Evolutionary conservation across 257 asterid genomes (phyloP), one percentile per base, ranked within the genome.

Genomic region (Primulina tabacum): DNA sequence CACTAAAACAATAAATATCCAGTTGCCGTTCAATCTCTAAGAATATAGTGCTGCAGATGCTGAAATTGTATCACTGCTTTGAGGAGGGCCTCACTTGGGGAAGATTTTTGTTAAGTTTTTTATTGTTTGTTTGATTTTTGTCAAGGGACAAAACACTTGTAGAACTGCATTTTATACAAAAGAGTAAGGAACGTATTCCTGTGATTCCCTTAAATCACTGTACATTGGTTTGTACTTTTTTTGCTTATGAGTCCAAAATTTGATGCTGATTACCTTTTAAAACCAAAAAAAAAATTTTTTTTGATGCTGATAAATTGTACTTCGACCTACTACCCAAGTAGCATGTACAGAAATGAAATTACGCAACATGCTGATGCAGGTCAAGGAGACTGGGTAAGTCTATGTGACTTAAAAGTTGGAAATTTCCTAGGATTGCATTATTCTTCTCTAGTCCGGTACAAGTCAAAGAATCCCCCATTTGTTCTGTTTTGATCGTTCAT

Each of bases 51-150:
- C 76, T 28, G 5, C 14, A 6, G 60, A 38, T 34, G n/a, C 6
- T 37, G 72, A 64, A 10, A n/a, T 62, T 18, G 60, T 11, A 61
- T 37, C 12, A n/a, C 43, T 68, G 56, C 38, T 35, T 34, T 32
- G 58, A 67, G 69, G 69, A 21, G 4, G 34, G 53, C 33, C 33
- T 60, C 62, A 33, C 34, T 62, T 34, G 11, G 65, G 64, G 14
- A 12, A 58, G 11, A 56, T 40, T 9, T 24, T 33, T 26, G 64
- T 18, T 18, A 50, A 21, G 30, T 57, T 53, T 71, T 61, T 38
- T 62, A 1, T 12, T 34, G 66, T 2, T 63, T 62, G 63, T 30
- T 53, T 28, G 14, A 4, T 53, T 53, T 55, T 33, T 5, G 12
- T 10, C 11, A 2, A 11, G 35, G 26, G 37, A 21, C 37, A 20